A percentile compares a stretch with the other conserved stretches of the same genome.
These are phyloP conservation scores for Pseudogymnoascus verrucosus DNA, from an alignment of 2,329 filamentous ascomycete genomes.

Conservation along the genomic window DNA sequence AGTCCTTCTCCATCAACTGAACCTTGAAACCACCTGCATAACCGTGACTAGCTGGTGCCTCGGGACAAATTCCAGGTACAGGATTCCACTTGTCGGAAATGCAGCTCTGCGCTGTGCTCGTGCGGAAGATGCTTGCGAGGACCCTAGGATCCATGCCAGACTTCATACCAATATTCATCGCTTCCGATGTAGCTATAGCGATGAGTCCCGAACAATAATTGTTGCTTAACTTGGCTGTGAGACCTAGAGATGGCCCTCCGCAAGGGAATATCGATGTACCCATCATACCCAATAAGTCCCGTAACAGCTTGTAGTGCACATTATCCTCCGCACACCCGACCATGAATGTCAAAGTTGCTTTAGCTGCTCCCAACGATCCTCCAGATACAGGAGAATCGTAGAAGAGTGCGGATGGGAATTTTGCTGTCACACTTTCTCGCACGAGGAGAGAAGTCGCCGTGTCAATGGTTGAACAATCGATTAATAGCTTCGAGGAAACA, in stretches of 20 bases:
- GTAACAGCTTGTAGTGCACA: conserved; percentile 36
- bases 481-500: conserved; percentile 44
- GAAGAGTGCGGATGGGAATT: conserved; percentile 20
- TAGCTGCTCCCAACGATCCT: conserved; percentile 27
- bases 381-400: conserved; percentile 33
- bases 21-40: conserved; percentile 48
- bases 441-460: conserved; percentile 43
- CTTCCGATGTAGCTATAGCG: conserved; percentile 49
- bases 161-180: conserved; percentile 52
- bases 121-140: conserved; percentile 42
- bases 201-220: conserved; percentile 54
- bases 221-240: conserved; percentile 53
- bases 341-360: conserved; percentile 32
- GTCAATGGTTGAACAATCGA: conserved; percentile 68
- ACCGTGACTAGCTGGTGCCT: conserved; percentile 24
- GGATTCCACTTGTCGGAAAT: conserved; percentile 29
- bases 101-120: conserved; percentile 33
- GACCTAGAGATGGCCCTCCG: conserved; percentile 45
- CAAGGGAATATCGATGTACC: conserved; percentile 47
- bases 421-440: conserved; percentile 7
- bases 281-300: conserved; percentile 41
- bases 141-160: conserved; percentile 47
- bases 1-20: conserved; percentile 52
- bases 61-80: conserved; percentile 28
- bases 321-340: conserved; percentile 26